phyloP scores from a whole-genome alignment of 768 basidiomycete species.

The Suillus clintonianus region DNA sequence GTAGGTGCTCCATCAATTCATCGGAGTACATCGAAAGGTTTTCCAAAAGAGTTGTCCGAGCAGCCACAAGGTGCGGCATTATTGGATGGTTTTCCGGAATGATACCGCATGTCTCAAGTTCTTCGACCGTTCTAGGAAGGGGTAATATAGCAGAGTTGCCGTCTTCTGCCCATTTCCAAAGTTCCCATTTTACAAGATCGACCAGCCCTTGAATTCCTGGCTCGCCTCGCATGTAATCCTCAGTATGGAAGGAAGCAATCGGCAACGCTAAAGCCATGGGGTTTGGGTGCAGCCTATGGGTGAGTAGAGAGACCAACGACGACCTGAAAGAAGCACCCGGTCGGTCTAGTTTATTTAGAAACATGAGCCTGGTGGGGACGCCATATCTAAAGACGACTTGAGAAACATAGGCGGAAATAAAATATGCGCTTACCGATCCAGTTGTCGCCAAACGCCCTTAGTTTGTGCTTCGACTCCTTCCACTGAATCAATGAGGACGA shows the following conservation, averaged over 20 bases:
- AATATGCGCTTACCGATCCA: conserved; percentile 67
- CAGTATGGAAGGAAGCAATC: conserved; percentile 71
- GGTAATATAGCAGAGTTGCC: conserved; percentile 43
- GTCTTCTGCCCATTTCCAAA: conserved; percentile 71
- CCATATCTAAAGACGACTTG: conserved; percentile 55
- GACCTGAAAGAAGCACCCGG: conserved; percentile 79
- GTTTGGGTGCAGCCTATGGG: conserved; percentile 74
- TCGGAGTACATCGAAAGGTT: conserved; percentile 81
- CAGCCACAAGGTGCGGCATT: conserved; percentile 61
- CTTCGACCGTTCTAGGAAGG: conserved; percentile 54
- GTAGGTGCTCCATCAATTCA: conserved; percentile 72
- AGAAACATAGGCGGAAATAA: conserved; percentile 1
- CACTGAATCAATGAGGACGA: conserved; percentile 86
- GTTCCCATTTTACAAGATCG: conserved; percentile 81
- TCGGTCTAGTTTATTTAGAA: conserved; percentile 87
- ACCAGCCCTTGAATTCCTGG: conserved; percentile 85
- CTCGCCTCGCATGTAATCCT: conserved; percentile 69
- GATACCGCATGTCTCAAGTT: conserved; percentile 41
- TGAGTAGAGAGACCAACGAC: conserved; percentile 70
- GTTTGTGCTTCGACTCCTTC: conserved; percentile 93
- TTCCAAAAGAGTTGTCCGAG: conserved; percentile 73
- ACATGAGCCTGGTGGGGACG: conserved; percentile 77
- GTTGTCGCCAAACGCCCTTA: conserved; percentile 83
- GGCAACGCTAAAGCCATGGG: conserved; percentile 74
- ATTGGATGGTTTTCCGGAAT: conserved; percentile 68